These are phyloP conservation scores for Rhizophagus prolifer DNA, from an alignment of 192 early-diverging fungal species.

Conservation along the genomic window DNA sequence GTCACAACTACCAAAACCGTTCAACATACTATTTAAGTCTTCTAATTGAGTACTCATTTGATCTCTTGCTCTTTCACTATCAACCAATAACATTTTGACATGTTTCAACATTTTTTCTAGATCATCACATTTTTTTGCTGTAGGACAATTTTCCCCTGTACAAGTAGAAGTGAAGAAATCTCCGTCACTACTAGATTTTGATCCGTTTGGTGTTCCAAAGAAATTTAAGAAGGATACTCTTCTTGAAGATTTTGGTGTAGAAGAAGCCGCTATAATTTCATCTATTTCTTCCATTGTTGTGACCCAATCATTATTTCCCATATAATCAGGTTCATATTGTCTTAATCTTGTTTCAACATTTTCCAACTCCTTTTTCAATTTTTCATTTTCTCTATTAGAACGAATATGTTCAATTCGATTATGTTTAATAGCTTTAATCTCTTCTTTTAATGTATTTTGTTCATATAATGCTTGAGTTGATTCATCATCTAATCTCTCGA, in stretches of 20 bases:
- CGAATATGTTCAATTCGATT: constrained; percentile 10
- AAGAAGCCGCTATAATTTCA: neutral
- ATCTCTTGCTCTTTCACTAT: constrained; percentile 24
- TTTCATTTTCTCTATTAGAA: constrained; percentile 33
- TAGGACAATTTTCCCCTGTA: constrained; percentile 4
- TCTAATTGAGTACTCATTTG: constrained; percentile 23
- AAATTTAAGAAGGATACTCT: constrained; percentile 5
- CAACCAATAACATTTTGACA: constrained; percentile 20
- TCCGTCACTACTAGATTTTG: neutral
- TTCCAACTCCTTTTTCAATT: constrained; percentile 31
- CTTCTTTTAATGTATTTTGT: constrained; percentile 24
- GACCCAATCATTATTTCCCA: neutral
- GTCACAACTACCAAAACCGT: constrained; percentile 16
- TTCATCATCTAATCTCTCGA: constrained; percentile 36
- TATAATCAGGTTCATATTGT: neutral
- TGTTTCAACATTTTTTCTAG: constrained; percentile 25
- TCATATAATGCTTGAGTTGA: constrained; percentile 20
- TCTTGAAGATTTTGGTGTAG: constrained; percentile 1
- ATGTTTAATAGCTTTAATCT: constrained; percentile 23
- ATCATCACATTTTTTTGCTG: constrained; percentile 9
- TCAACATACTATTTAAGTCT: constrained; percentile 22
- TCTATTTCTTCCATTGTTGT: neutral
- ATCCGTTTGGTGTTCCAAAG: neutral
- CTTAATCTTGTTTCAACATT: neutral
- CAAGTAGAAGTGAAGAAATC: neutral